Evolutionary conservation across 169 alveolate genomes (phyloP), one percentile per base, ranked within the genome.

Genomic region (Theileria parva): DNA sequence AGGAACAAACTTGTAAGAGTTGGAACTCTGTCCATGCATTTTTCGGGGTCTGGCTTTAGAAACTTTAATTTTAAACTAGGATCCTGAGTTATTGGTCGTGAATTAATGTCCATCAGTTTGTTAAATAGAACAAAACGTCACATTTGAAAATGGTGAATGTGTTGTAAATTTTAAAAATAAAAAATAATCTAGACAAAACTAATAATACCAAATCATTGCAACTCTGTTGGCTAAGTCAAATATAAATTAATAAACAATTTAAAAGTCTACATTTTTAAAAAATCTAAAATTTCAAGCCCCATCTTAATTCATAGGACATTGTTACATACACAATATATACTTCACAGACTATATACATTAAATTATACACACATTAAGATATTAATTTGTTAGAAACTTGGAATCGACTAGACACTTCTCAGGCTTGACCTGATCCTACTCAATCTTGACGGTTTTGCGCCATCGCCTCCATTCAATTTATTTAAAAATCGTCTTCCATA

Each of bases 21-120:
- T 7, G 80, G 74, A 25, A 73, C 80, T 34, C 80, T 73, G 6
- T 37, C 67, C 61, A 73, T 13, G 60, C 80, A 73, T 51, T 73
- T 73, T 59, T 73, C 79, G 63, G 32, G 80, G 57, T 73, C 34
- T 7, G 80, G 80, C 28, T 68, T 15, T 21, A 68, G 77, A 68
- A 25, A 68, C 51, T 37, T 59, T 39, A 68, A 68, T 37, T 50
- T 51, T 39, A 30, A 39, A 63, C 23, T 28, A 21, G 71, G 25
- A 63, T 63, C 32, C 71, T 57, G 37, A 44, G 17, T 44, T 44
- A 13, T 44, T 44, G 12, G 53, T 8, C 17, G 53, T 11, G 53
- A 44, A 44, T 44, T 44, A 44, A 7, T 44, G 53, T 44, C 53
- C 53, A 44, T 44, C 17, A 44, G 53, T 44, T 44, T 4, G 8